phyloP scores from a whole-genome alignment of 257 asterid genomes.

The Thymus mandschuricus region DNA sequence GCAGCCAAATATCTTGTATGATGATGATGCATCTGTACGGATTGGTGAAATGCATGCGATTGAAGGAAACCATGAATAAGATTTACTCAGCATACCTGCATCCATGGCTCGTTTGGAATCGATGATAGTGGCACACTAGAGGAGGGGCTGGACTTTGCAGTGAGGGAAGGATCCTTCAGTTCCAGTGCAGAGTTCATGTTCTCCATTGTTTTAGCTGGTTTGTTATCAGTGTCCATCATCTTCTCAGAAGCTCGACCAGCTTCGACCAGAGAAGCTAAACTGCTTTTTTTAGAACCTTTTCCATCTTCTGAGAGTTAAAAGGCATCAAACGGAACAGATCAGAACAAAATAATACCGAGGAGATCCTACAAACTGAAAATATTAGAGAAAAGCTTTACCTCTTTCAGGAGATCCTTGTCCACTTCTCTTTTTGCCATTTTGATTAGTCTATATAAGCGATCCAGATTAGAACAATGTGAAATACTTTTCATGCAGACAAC shows the following conservation, averaged over 20 bases:
- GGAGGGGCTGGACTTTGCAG: constrained; percentile 51
- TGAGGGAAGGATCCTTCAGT: constrained; percentile 51
- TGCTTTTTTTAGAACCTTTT: constrained; percentile 47
- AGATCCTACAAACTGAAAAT: not conserved
- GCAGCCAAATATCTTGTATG: constrained; percentile 17
- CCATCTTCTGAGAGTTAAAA: constrained; percentile 39
- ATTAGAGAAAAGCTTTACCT: constrained; percentile 44
- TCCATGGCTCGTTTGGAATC: constrained; percentile 58
- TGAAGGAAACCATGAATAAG: not conserved
- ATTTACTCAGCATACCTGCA: constrained; percentile 54
- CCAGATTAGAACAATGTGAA: constrained; percentile 14
- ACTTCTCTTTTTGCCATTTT: constrained; percentile 66
- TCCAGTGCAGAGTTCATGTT: constrained; percentile 52
- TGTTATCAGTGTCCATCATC: constrained; percentile 36
- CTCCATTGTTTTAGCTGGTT: constrained; percentile 44
- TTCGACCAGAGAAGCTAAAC: constrained; percentile 41
- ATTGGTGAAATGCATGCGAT: not conserved
- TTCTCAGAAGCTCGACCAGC: constrained; percentile 50
- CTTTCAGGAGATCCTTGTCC: constrained; percentile 61
- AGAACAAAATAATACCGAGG: not conserved
- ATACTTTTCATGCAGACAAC: constrained; percentile 2
- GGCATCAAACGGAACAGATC: not conserved
- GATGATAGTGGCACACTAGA: constrained; percentile 40
- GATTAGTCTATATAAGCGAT: constrained; percentile 51
- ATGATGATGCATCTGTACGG: no score